Conservation (phyloP, 192 early-diverging fungal genomes). For the Obelidium mucronatum region DNA sequence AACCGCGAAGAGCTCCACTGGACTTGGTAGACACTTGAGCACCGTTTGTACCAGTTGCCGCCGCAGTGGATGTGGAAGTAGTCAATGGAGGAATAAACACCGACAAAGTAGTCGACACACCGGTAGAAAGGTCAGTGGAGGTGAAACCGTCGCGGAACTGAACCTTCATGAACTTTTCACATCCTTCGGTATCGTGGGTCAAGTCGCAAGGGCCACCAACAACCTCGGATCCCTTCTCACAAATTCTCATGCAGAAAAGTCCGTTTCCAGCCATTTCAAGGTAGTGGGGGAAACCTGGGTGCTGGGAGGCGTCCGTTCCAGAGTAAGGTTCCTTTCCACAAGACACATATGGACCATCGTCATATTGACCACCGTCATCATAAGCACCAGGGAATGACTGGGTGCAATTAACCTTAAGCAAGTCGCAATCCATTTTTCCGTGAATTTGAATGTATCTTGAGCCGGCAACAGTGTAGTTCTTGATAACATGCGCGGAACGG, state of each 20-base stretch:
- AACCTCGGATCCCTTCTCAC: constrained; percentile 18
- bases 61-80: too few relatives aligned
- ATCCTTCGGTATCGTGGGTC: constrained; percentile 16
- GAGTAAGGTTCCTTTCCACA: constrained; percentile 51
- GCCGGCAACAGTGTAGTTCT: constrained; percentile 13
- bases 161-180: constrained; percentile 7
- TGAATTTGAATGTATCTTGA: constrained; percentile 34
- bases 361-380: constrained; percentile 48
- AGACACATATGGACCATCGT: constrained; percentile 29
- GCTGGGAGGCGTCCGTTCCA: constrained; percentile 28
- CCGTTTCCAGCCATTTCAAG: constrained; percentile 43
- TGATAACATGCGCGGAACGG: constrained; percentile 33
- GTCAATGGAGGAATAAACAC: too few relatives aligned
- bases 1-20: too few relatives aligned
- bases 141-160: constrained; percentile 7
- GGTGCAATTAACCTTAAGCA: constrained; percentile 37
- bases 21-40: too few relatives aligned
- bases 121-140: neutral
- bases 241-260: constrained; percentile 43
- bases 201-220: constrained; percentile 21
- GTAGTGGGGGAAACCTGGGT: constrained; percentile 34
- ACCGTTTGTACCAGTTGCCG: too few relatives aligned
- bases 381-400: constrained; percentile 21
- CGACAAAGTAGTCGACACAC: neutral
- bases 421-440: constrained; percentile 39